These are phyloP conservation scores for Erigeron philadelphicus DNA, from an alignment of 140 eudicot species.

Conservation along the genomic window DNA sequence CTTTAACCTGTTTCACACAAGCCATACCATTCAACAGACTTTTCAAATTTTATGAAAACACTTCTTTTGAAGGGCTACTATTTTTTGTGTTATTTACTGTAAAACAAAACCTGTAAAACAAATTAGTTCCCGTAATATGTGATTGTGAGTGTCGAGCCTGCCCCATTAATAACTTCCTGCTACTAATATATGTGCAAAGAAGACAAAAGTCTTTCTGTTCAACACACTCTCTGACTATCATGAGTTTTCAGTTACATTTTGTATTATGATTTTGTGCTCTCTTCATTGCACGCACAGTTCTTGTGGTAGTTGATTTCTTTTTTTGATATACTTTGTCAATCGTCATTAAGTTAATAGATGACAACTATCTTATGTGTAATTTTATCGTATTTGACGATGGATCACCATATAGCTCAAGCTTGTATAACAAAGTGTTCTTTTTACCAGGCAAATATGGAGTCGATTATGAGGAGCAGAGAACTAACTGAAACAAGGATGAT, in stretches of 20 bases:
- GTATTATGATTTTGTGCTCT: slow-evolving; percentile 6
- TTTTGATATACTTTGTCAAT: slow-evolving; percentile 15
- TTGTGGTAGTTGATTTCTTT: slow-evolving; percentile 18
- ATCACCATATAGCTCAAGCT: slow-evolving; percentile 12
- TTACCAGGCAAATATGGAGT: slow-evolving; percentile 84
- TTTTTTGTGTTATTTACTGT: not conserved
- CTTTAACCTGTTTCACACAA: not conserved
- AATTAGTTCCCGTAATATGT: slow-evolving; percentile 3
- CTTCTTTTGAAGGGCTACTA: not conserved
- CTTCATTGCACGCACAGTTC: slow-evolving; percentile 11
- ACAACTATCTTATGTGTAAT: slow-evolving; percentile 13
- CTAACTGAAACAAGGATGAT: slow-evolving; percentile 96
- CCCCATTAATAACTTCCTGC: not conserved
- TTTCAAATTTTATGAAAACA: slow-evolving; percentile 6
- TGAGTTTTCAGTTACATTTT: slow-evolving; percentile 15
- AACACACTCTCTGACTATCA: slow-evolving; percentile 3
- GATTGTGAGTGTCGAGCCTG: slow-evolving; percentile 7
- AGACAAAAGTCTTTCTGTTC: not conserved
- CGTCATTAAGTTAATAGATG: slow-evolving; percentile 17
- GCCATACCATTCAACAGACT: slow-evolving; percentile 8
- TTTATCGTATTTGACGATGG: not conserved
- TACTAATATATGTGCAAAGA: not conserved
- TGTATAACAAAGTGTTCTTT: slow-evolving; percentile 18
- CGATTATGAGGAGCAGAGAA: slow-evolving; percentile 89
- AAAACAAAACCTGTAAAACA: slow-evolving; percentile 9